These are phyloP conservation scores for Xylaria telfairii DNA, from an alignment of 495 filamentous ascomycete genomes.

Conservation along the genomic window DNA sequence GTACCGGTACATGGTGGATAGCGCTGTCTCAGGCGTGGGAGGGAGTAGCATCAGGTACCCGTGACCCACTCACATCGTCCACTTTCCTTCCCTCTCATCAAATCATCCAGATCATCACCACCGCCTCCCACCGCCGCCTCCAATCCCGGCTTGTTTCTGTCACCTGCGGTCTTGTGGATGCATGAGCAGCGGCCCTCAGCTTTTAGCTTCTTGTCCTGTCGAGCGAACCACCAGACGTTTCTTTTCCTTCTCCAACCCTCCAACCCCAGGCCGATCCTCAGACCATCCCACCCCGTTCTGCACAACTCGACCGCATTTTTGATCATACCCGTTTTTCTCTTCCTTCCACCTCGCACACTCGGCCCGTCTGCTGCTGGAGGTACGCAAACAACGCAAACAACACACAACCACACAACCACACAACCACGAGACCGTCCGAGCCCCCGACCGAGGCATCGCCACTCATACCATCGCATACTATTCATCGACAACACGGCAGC, in stretches of 20 bases:
- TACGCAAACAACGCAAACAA: conserved; percentile 1
- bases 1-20: neutral
- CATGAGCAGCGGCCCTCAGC: conserved; percentile 16
- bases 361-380: neutral
- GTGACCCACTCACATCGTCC: conserved; percentile 14
- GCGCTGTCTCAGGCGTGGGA: neutral
- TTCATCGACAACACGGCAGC: conserved; percentile 23
- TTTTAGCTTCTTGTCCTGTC: conserved; percentile 14
- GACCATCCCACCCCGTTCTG: conserved; percentile 22
- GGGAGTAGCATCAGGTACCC: neutral
- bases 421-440: neutral
- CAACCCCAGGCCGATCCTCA: conserved; percentile 16
- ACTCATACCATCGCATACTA: conserved; percentile 1
- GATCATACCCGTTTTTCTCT: conserved; percentile 21
- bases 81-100: conserved; percentile 20
- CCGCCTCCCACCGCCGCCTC: conserved; percentile 19
- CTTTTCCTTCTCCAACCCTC: conserved; percentile 11
- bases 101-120: conserved; percentile 25
- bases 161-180: conserved; percentile 19
- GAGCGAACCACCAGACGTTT: conserved; percentile 14
- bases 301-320: conserved; percentile 26
- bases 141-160: conserved; percentile 23
- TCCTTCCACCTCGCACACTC: conserved; percentile 2
- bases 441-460: neutral
- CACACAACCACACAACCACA: no score